These are phyloP conservation scores for Yamadazyma akitaensis DNA, from an alignment of 805 yeast species.

Conservation along the genomic window DNA sequence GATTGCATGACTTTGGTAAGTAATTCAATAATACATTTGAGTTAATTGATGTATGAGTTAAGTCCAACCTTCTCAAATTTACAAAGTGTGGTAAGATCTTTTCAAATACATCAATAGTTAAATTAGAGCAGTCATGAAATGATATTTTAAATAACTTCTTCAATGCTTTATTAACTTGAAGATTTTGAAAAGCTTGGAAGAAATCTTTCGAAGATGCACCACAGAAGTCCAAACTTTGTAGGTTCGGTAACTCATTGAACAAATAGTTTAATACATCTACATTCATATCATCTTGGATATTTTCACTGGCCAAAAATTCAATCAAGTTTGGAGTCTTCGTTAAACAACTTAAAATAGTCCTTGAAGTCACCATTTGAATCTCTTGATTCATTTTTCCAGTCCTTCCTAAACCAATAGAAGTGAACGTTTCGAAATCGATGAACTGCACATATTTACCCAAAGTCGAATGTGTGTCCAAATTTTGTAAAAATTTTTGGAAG, in stretches of 20 bases:
- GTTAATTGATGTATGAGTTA: slow-evolving; percentile 76
- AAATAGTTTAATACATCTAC: slow-evolving; percentile 50
- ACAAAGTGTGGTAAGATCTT: slow-evolving; percentile 56
- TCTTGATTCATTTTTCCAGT: slow-evolving; percentile 87
- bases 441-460: slow-evolving; percentile 65
- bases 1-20: slow-evolving; percentile 53
- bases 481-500: slow-evolving; percentile 65
- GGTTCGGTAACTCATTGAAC: slow-evolving; percentile 50
- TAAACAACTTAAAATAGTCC: slow-evolving; percentile 65
- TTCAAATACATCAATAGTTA: slow-evolving; percentile 54
- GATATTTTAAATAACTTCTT: slow-evolving; percentile 49
- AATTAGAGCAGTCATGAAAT: slow-evolving; percentile 84
- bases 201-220: slow-evolving; percentile 74
- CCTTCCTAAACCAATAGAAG: slow-evolving; percentile 85
- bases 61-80: slow-evolving; percentile 63
- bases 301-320: slow-evolving; percentile 82
- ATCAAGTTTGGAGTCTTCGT: slow-evolving; percentile 60
- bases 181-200: slow-evolving; percentile 51
- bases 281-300: slow-evolving; percentile 79
- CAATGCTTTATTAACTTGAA: slow-evolving; percentile 27
- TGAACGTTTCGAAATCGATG: slow-evolving; percentile 84
- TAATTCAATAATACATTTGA: slow-evolving; percentile 51
- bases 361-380: slow-evolving; percentile 82
- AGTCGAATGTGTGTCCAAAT: slow-evolving; percentile 40
- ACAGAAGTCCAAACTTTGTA: slow-evolving; percentile 80